Conservation (phyloP, 2,329 filamentous ascomycete genomes). For the Ophiostoma himal-ulmi region DNA sequence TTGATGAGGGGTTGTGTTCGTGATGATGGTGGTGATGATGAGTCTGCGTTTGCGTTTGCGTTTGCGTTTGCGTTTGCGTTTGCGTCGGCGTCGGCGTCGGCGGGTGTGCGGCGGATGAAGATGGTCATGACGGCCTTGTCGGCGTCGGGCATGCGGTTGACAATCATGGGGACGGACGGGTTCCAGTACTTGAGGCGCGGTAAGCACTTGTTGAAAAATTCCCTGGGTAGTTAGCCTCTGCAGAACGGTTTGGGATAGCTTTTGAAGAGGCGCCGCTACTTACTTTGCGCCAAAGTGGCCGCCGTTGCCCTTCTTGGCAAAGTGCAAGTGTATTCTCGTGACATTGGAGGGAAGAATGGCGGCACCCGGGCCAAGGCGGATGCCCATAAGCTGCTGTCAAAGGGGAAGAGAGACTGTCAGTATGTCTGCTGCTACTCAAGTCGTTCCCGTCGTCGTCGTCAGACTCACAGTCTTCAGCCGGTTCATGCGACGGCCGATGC, state of each 20-base stretch:
- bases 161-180: slow-evolving; percentile 73
- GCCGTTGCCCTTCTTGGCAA: slow-evolving; percentile 54
- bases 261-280: not conserved
- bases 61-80: not conserved
- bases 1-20: slow-evolving; percentile 19
- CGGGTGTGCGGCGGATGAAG: slow-evolving; percentile 46
- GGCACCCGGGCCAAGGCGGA: slow-evolving; percentile 78
- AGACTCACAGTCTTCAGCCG: slow-evolving; percentile 62
- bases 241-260: too few species aligned
- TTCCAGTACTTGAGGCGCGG: slow-evolving; percentile 93
- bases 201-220: slow-evolving; percentile 81
- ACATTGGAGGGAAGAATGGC: slow-evolving; percentile 72
- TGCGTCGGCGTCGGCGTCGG: not conserved
- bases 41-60: not conserved
- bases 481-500: slow-evolving; percentile 62
- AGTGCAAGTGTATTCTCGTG: slow-evolving; percentile 68
- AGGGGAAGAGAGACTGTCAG: not conserved
- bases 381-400: slow-evolving; percentile 58
- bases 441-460: not conserved
- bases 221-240: slow-evolving; percentile 44
- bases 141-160: slow-evolving; percentile 61
- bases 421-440: not conserved
- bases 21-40: not conserved
- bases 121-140: slow-evolving; percentile 58
- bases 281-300: slow-evolving; percentile 72